Base-by-base conservation (phyloP, 768 basidiomycete genomes). In the Naganishia vaughanmartiniae region DNA sequence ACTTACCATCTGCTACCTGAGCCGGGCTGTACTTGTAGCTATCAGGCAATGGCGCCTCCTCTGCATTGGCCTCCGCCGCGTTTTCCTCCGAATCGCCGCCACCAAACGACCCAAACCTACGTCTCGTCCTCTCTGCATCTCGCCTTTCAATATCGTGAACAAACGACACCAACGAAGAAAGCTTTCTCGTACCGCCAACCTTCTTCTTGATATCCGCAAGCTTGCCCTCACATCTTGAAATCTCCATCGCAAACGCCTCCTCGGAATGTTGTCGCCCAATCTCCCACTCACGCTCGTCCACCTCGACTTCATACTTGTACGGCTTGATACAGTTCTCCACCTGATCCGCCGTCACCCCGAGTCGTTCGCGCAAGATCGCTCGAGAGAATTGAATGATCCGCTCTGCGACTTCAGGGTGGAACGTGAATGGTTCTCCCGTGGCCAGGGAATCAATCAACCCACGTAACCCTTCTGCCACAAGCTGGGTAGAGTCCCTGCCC, bases 261-360 rank as follows among this genome's bases (percentile, higher is more conserved):
- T 92, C 85, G 0, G 92, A 87, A 60, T 87, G 84, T 74, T 85
- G 85, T 58, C 94, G 84, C 0, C 96, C 96, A 1, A 84, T 77
- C 75, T 92, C 91, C 96, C 96, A 99, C 80, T 99, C 96, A 51
- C 89, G 84, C 17, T 87, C 86, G 73, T 97, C 93, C 17, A 97
- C 90, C 79, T 99, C 96, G 31, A 98, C 89, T 77, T 98, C 95
- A 77, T 96, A 95, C 84, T 99, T 99, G 86, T 88, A 97, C 33
- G 95, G 96, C 82, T 99, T 99, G 85, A 99, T 97, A 81, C 92
- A 95, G 81, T 98, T 99, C 84, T 99, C 96, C 19, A 99, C 95
- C 82, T 98, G 95, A 80, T 99, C 96, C 5, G 92, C 90, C n/a
- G 96, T 93, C 67, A 95, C 83, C 19, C 92, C 90, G 69, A 97